These are phyloP conservation scores for Trichoderma hamatum DNA, from an alignment of 2,329 filamentous ascomycete species.

Conservation along the genomic window DNA sequence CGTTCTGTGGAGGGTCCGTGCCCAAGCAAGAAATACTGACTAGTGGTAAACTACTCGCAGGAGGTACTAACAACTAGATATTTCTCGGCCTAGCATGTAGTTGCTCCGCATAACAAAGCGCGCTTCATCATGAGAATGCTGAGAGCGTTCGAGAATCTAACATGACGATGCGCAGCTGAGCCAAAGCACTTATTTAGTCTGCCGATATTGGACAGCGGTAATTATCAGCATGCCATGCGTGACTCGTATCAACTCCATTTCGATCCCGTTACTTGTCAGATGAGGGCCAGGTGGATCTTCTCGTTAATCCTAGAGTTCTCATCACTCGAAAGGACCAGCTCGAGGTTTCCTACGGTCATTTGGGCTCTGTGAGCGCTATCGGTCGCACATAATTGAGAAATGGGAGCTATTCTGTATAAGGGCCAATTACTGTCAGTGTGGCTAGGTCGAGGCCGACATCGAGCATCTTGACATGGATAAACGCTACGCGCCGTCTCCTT, in stretches of 20 bases:
- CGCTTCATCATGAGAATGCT: background rate
- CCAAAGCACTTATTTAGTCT: background rate
- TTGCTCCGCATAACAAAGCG: background rate
- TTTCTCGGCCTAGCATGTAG: background rate
- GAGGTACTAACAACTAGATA: background rate
- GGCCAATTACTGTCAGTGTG: background rate
- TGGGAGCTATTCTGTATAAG: background rate
- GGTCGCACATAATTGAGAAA: background rate
- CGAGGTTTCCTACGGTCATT: background rate
- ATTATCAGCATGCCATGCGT: background rate
- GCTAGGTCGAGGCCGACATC: background rate
- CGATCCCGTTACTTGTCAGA: background rate
- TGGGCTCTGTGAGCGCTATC: too few species aligned
- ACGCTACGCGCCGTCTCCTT: background rate
- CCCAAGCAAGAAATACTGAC: constrained; percentile 3
- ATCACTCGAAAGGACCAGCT: background rate
- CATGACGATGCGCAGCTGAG: background rate
- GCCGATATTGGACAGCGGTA: background rate
- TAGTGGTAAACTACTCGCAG: background rate
- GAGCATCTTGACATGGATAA: background rate
- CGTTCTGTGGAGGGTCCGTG: constrained; percentile 17
- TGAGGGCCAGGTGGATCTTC: background rate
- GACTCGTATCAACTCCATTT: background rate
- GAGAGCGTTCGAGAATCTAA: background rate
- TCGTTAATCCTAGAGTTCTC: constrained; percentile 1